Evolutionary conservation across 2,329 filamentous ascomycete species (phyloP).

Genomic region (Cladosporium velox): DNA sequence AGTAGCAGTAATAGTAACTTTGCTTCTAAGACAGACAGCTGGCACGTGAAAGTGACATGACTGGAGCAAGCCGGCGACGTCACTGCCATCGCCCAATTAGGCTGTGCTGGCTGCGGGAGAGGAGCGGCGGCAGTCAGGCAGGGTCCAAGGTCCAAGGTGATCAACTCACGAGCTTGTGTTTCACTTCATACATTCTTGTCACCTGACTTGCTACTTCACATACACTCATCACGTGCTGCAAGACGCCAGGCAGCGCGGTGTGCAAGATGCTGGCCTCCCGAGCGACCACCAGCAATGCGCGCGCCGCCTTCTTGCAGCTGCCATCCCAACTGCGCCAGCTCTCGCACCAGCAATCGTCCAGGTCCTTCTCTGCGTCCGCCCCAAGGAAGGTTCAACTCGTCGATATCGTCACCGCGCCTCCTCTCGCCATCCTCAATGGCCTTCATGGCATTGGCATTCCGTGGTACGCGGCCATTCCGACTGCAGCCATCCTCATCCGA

Average conservation of each 20-base stretch:
- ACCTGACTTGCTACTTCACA: not conserved
- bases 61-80: not conserved
- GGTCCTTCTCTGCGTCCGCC: constrained; percentile 32
- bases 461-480: constrained; percentile 36
- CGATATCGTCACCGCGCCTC: constrained; percentile 24
- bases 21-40: constrained; percentile 7
- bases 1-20: not conserved
- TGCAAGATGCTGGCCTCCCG: constrained; percentile 2
- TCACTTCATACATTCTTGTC: not conserved
- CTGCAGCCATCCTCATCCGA: constrained; percentile 34
- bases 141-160: not conserved
- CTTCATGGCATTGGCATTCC: constrained; percentile 35
- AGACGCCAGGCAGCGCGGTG: not conserved
- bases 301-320: constrained; percentile 27
- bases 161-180: not conserved
- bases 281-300: constrained; percentile 5
- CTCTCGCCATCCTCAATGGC: constrained; percentile 28
- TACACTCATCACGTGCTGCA: not conserved
- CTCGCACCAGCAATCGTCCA: constrained; percentile 23
- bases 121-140: not conserved
- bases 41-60: not conserved
- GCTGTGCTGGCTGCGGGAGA: not conserved
- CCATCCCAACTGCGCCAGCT: constrained; percentile 28
- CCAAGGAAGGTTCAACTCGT: constrained; percentile 19
- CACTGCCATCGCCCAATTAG: not conserved